Evolutionary conservation across 108 stramenopile genomes (phyloP), one percentile per base, ranked within the genome.

Genomic region (Cyclostephanos invisitatus): DNA sequence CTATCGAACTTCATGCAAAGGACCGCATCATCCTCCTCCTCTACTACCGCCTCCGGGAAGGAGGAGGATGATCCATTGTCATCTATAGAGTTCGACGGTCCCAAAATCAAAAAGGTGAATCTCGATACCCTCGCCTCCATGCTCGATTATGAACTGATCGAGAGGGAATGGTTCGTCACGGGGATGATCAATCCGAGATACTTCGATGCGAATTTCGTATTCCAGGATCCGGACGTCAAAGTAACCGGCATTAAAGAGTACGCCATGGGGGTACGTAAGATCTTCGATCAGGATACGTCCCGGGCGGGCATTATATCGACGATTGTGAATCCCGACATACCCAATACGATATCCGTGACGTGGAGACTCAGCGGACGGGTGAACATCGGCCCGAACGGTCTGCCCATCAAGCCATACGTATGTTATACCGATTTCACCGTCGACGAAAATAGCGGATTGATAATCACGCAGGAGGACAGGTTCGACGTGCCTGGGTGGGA

Each of bases 101-200:
- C 74, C 14, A 83, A 83, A 48, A 32, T 55, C 17, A 8, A 48
- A 36, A 70, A 79, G 55, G 50, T 85, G 21, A 36, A 20, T 25
- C 50, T 92, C 35, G 79, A 84, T 40, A 81, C 72, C 21, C 60
- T 93, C 27, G 89, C 86, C 0, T 55, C 49, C 2, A 64, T 60
- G 18, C 66, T 93, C 17, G 92, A 93, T 64, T 57, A 35, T 7
- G 91, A 89, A 51, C 74, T 91, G 24, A 72, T 72, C 58, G 85
- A 89, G 27, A 86, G 77, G 40, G 94, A 95, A 63, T 95, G 94
- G 94, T 95, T 95, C 71, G 94, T 95, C 24, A 91, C 94, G 1
- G 94, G 94, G 24, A 78, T 81, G 20, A 90, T 92, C 6, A 91
- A 89, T 74, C 91, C 91, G 20, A 65, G 62, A 1, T 89, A 87